Percentiles rank a stretch among this genome's conserved stretches.
Conservation (phyloP, 495 filamentous ascomycete species). For the Penicillium robsamsonii region DNA sequence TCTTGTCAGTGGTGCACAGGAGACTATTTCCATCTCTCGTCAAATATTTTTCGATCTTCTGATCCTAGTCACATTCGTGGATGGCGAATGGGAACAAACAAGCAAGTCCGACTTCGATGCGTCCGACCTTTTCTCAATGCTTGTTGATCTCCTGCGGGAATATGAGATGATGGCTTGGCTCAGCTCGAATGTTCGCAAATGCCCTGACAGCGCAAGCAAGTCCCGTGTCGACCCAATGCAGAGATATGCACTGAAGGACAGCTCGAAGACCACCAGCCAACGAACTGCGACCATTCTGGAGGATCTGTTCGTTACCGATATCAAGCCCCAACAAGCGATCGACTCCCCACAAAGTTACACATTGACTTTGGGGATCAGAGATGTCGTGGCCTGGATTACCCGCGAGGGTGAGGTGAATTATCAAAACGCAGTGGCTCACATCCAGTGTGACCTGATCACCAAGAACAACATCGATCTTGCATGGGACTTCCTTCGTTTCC, state of each 20-base stretch:
- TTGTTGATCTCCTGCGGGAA: constrained; percentile 66
- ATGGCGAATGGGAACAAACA: constrained; percentile 68
- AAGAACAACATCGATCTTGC: constrained; percentile 70
- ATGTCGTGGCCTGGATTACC: constrained; percentile 50
- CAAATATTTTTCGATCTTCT: constrained; percentile 74
- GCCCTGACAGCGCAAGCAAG: constrained; percentile 21
- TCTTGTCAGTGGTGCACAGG: constrained; percentile 71
- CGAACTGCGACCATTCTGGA: constrained; percentile 46
- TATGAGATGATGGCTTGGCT: constrained; percentile 83
- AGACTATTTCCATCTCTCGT: constrained; percentile 66
- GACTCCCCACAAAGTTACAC: constrained; percentile 45
- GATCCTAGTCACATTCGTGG: constrained; percentile 77
- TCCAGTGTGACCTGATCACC: constrained; percentile 70
- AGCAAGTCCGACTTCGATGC: constrained; percentile 67
- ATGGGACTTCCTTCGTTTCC: constrained; percentile 69
- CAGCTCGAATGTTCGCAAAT: constrained; percentile 51
- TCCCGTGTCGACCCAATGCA: constrained; percentile 22
- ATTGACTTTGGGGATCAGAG: constrained; percentile 47
- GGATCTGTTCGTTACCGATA: constrained; percentile 48
- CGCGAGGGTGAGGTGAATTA: constrained; percentile 44
- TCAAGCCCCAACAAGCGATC: constrained; percentile 45
- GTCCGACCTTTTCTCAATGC: constrained; percentile 60
- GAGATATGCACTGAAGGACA: constrained; percentile 30
- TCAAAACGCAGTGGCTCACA: constrained; percentile 50
- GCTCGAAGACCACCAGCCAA: constrained; percentile 23